phyloP scores from a whole-genome alignment of 441 rosid species.

The Erodium moschatum region DNA sequence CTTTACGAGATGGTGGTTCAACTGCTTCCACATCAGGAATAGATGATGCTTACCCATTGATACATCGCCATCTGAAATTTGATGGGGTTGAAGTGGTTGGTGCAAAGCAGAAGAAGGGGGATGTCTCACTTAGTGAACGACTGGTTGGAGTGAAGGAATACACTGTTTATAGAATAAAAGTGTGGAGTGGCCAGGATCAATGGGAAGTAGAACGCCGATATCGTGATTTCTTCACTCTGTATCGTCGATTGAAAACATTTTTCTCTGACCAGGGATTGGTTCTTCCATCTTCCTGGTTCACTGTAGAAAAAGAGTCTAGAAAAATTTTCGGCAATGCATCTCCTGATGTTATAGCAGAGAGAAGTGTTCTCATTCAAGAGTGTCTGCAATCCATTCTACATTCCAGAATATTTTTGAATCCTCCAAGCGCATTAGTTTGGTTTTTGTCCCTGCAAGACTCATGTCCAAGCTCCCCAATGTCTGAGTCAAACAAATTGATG shows the following conservation, averaged over 20 bases:
- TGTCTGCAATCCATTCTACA: constrained; percentile 62
- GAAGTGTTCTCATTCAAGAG: constrained; percentile 79
- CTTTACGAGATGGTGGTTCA: constrained; percentile 62
- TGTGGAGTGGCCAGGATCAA: constrained; percentile 64
- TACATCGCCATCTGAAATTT: constrained; percentile 37
- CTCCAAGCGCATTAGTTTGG: constrained; percentile 57
- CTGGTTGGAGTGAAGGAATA: constrained; percentile 92
- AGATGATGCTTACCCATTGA: constrained; percentile 33
- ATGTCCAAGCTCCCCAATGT: constrained; percentile 35
- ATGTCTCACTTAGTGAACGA: constrained; percentile 83
- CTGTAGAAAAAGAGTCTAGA: constrained; percentile 71
- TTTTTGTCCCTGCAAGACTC: constrained; percentile 71
- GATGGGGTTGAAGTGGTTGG: constrained; percentile 83
- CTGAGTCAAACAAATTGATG: constrained; percentile 24
- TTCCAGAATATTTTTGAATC: constrained; percentile 45
- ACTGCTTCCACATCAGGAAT: constrained; percentile 71
- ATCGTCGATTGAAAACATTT: constrained; percentile 65
- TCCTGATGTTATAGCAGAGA: constrained; percentile 71
- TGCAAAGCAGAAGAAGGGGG: constrained; percentile 84
- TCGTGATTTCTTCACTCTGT: constrained; percentile 78
- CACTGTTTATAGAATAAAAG: constrained; percentile 69
- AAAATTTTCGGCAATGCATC: constrained; percentile 80
- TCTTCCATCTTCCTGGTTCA: constrained; percentile 81
- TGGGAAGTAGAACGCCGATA: constrained; percentile 96
- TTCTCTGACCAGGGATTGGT: constrained; percentile 68